A percentile compares a stretch with the other conserved stretches of the same genome.
Conservation (phyloP, 208 protist genomes). For the Acanthamoeba rhysodes region DNA sequence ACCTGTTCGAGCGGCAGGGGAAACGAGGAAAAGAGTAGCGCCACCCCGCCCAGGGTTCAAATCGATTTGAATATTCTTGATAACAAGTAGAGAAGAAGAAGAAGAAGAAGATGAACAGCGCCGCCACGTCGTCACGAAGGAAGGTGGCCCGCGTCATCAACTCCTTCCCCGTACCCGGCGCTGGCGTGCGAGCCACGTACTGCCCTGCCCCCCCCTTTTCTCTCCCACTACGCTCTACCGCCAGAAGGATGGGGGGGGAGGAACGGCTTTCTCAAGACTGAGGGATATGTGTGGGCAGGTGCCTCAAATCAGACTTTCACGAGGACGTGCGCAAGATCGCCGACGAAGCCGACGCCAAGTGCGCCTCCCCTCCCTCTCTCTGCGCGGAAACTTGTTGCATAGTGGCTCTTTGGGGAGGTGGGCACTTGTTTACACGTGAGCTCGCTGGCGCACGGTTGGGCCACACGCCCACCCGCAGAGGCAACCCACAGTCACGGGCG, state of each 20-base stretch:
- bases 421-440: too few species aligned
- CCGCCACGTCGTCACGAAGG: not conserved
- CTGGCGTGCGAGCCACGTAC: not conserved
- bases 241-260: too few species aligned
- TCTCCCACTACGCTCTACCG: not conserved
- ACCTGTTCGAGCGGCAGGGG: too few species aligned
- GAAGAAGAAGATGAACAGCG: not conserved
- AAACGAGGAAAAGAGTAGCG: too few species aligned
- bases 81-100: not conserved
- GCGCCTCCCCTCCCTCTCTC: not conserved
- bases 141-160: conserved; percentile 23
- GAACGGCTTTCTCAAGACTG: too few species aligned
- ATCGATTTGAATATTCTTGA: too few species aligned
- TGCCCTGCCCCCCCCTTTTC: too few species aligned
- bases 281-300: not conserved
- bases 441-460: too few species aligned
- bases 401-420: too few species aligned
- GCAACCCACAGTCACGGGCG: not conserved
- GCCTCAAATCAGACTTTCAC: conserved; percentile 33
- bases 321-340: not conserved
- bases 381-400: not conserved
- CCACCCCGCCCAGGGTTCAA: too few species aligned
- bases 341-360: not conserved
- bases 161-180: conserved; percentile 3
- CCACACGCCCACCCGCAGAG: not conserved